phyloP scores from a whole-genome alignment of 2,329 filamentous ascomycete genomes.

The Fusarium odoratissimum region DNA sequence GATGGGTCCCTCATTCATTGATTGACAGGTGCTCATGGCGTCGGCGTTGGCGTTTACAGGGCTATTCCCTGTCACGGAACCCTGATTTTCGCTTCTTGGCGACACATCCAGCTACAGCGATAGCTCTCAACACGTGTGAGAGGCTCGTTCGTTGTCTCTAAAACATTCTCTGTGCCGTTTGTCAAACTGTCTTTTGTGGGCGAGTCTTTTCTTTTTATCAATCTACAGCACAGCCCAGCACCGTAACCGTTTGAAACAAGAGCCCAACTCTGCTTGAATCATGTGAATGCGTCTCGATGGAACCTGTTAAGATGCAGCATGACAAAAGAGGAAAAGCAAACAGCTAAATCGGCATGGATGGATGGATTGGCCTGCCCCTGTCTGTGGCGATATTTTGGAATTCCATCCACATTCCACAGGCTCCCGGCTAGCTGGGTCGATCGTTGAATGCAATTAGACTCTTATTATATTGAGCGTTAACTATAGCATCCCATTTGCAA shows the following conservation, averaged over 20 bases:
- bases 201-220: neutral
- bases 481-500: neutral
- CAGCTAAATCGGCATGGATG: slow-evolving; percentile 4
- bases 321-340: slow-evolving; percentile 22
- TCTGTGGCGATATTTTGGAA: slow-evolving; percentile 27
- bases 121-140: slow-evolving; percentile 15
- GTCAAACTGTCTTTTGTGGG: neutral
- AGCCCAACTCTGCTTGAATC: slow-evolving; percentile 10
- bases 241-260: neutral
- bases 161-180: neutral
- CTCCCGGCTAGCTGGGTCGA: slow-evolving; percentile 31
- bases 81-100: slow-evolving; percentile 19
- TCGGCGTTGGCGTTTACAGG: slow-evolving; percentile 9
- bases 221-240: neutral
- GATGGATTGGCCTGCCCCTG: slow-evolving; percentile 22
- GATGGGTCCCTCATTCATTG: slow-evolving; percentile 9
- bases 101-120: neutral
- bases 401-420: slow-evolving; percentile 36
- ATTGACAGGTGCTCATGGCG: slow-evolving; percentile 12
- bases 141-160: slow-evolving; percentile 4
- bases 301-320: slow-evolving; percentile 13
- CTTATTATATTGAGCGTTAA: neutral
- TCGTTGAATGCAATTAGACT: slow-evolving; percentile 12
- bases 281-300: slow-evolving; percentile 15
- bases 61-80: slow-evolving; percentile 15